Evolutionary conservation across 495 filamentous ascomycete genomes (phyloP).

Genomic region (Aspergillus biplanus): DNA sequence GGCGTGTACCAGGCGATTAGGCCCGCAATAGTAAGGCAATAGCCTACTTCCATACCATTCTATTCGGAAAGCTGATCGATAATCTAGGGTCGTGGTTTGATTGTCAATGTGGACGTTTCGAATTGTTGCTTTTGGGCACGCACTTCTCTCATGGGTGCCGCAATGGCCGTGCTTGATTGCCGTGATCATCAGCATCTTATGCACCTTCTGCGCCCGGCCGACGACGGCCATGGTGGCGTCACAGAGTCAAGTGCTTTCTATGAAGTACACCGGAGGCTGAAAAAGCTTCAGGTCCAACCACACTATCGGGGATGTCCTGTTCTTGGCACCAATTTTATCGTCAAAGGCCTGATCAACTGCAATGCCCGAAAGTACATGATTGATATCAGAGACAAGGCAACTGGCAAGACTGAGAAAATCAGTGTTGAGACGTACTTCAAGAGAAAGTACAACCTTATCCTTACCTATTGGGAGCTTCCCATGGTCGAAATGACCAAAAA

Average conservation of each 20-base stretch:
- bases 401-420: slow-evolving; percentile 41
- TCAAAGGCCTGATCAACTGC: slow-evolving; percentile 62
- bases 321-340: slow-evolving; percentile 56
- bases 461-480: slow-evolving; percentile 62
- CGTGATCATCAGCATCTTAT: slow-evolving; percentile 30
- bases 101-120: slow-evolving; percentile 76
- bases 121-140: slow-evolving; percentile 47
- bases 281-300: slow-evolving; percentile 68
- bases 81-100: slow-evolving; percentile 54
- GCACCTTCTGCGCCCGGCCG: slow-evolving; percentile 21
- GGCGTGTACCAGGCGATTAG: slow-evolving; percentile 83
- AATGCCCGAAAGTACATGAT: slow-evolving; percentile 63
- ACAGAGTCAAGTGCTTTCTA: slow-evolving; percentile 29
- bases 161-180: slow-evolving; percentile 29
- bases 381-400: slow-evolving; percentile 55
- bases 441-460: slow-evolving; percentile 60
- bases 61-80: slow-evolving; percentile 18
- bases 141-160: slow-evolving; percentile 35
- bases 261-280: slow-evolving; percentile 50
- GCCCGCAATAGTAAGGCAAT: slow-evolving; percentile 57
- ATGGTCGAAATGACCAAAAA: slow-evolving; percentile 71
- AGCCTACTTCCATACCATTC: background rate
- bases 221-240: slow-evolving; percentile 27
- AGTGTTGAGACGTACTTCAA: slow-evolving; percentile 69
- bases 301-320: slow-evolving; percentile 58